Conservation (phyloP, 2,329 filamentous ascomycete species). For the Myriosclerotinia duriaeana region DNA sequence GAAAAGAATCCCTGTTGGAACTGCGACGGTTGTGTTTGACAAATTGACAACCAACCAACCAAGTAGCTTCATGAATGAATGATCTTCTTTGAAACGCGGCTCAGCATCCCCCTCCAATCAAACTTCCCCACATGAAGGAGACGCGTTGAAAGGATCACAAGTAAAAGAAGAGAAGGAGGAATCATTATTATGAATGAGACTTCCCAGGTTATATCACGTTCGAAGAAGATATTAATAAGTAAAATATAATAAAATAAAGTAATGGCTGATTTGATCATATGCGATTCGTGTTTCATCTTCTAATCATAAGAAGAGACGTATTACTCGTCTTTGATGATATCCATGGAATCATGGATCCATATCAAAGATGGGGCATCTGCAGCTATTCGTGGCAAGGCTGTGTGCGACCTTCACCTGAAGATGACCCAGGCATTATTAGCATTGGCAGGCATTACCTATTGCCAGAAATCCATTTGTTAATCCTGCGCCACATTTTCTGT, state of each 20-base stretch:
- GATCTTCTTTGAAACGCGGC: constrained; percentile 30
- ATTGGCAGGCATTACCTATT: not conserved
- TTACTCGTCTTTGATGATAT: too few relatives aligned
- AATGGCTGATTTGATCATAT: not conserved
- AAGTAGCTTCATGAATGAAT: constrained; percentile 15
- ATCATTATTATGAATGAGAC: not conserved
- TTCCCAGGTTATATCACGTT: not conserved
- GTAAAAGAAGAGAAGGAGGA: not conserved
- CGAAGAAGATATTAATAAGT: not conserved
- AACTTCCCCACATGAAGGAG: constrained; percentile 19
- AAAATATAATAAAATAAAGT: not conserved
- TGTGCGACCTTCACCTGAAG: constrained; percentile 14
- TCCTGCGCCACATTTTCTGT: constrained; percentile 21
- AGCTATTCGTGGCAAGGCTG: constrained; percentile 20
- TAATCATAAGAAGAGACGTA: not conserved
- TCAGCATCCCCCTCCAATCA: constrained; percentile 29
- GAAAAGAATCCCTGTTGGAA: constrained; percentile 16
- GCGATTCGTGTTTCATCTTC: constrained; percentile 7
- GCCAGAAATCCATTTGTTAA: constrained; percentile 19
- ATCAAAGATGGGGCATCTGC: constrained; percentile 4
- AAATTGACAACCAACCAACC: constrained; percentile 20
- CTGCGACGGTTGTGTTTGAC: constrained; percentile 23
- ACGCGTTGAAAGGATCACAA: constrained; percentile 16
- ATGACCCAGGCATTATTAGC: constrained; percentile 1
- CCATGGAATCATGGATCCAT: too few relatives aligned